A percentile compares a stretch with the other conserved stretches of the same genome.
Evolutionary conservation across 345 rosid genomes (phyloP).

Genomic region (Eutrema heterophyllum): DNA sequence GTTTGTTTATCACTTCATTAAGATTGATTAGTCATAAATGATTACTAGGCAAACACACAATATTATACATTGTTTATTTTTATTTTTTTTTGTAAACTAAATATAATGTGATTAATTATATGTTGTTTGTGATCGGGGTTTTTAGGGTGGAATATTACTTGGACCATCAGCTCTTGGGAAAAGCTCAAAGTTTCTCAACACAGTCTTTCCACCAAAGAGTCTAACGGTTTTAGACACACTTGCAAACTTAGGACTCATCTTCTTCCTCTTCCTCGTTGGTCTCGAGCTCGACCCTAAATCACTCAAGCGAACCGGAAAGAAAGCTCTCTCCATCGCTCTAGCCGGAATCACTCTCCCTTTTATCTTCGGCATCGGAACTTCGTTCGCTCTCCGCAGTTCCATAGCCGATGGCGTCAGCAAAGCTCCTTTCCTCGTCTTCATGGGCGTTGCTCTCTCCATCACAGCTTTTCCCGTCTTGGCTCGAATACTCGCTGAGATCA

Average conservation of each 20-base stretch:
- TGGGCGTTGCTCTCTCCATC: constrained; percentile 51
- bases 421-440: constrained; percentile 43
- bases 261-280: constrained; percentile 76
- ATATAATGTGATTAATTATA: not conserved
- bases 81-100: not conserved
- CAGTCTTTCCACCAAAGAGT: constrained; percentile 49
- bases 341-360: constrained; percentile 74
- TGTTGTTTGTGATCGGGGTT: not conserved
- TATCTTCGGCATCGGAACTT: constrained; percentile 58
- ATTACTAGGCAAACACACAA: not conserved
- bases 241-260: constrained; percentile 71
- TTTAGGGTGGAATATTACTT: constrained; percentile 75
- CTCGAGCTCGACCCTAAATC: constrained; percentile 66
- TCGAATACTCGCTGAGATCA: constrained; percentile 48
- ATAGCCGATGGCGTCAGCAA: constrained; percentile 42
- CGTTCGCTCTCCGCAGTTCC: constrained; percentile 50
- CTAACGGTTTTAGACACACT: constrained; percentile 73
- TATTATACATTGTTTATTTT: not conserved
- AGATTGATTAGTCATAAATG: not conserved
- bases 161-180: constrained; percentile 85
- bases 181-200: constrained; percentile 41
- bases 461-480: constrained; percentile 50
- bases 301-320: constrained; percentile 59
- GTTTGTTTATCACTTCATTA: not conserved
- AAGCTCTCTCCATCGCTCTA: constrained; percentile 49